Percentiles rank a stretch among this genome's conserved stretches.
These are phyloP conservation scores for Globisporangium middletonii DNA, from an alignment of 352 stramenopile genomes.

Conservation along the genomic window DNA sequence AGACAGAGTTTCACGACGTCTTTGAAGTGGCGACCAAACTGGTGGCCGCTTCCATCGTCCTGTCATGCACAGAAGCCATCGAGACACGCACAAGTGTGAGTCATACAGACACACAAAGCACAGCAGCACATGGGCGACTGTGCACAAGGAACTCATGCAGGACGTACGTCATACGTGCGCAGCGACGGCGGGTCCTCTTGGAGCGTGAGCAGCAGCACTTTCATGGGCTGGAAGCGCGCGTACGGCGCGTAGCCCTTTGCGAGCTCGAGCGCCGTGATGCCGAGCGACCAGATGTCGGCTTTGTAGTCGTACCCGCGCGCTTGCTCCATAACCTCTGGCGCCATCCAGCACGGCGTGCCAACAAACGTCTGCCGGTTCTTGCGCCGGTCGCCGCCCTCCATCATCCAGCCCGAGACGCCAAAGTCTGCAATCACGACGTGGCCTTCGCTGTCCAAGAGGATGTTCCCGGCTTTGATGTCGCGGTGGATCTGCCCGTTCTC, in stretches of 20 bases:
- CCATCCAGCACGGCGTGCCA: constrained; percentile 97
- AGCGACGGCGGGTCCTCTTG: constrained; percentile 94
- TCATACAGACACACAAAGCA: constrained; percentile 2
- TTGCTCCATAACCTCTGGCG: constrained; percentile 91
- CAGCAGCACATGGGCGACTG: neutral
- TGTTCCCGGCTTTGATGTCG: constrained; percentile 99
- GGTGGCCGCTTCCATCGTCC: constrained; percentile 77
- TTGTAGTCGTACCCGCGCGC: constrained; percentile 93
- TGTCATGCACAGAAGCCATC: constrained; percentile 12
- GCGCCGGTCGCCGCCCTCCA: constrained; percentile 91
- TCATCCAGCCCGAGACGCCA: constrained; percentile 98
- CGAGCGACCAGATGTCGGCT: constrained; percentile 99
- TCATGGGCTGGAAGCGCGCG: constrained; percentile 97
- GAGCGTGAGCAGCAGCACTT: constrained; percentile 95
- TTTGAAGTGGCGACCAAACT: constrained; percentile 85
- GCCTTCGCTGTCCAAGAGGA: constrained; percentile 91
- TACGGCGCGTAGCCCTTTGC: constrained; percentile 99
- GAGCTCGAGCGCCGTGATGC: constrained; percentile 98
- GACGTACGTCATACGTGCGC: constrained; percentile 83
- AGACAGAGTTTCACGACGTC: constrained; percentile 87
- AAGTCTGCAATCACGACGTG: constrained; percentile 98
- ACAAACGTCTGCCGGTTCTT: constrained; percentile 98
- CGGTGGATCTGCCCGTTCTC: constrained; percentile 98
- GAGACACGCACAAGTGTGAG: neutral
- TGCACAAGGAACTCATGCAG: neutral